Percentiles rank a stretch among this genome's conserved stretches.
Evolutionary conservation across 2,329 filamentous ascomycete species (phyloP).

Genomic region (Xylaria sp.): DNA sequence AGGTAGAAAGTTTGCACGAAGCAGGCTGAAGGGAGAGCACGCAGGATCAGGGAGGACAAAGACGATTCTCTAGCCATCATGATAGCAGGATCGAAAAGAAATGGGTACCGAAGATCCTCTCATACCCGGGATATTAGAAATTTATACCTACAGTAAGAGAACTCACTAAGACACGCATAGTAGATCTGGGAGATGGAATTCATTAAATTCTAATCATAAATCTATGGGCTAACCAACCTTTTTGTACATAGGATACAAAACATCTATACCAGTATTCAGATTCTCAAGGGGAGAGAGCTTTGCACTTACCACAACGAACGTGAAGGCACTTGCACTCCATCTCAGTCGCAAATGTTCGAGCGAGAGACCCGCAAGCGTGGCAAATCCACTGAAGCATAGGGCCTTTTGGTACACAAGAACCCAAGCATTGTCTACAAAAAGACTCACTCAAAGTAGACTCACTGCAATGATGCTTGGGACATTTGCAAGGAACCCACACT

Average conservation of each 20-base stretch:
- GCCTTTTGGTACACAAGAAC: background rate
- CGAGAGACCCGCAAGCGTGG: conserved; percentile 17
- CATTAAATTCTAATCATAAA: conserved; percentile 24
- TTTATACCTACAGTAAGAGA: background rate
- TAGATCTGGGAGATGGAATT: conserved; percentile 20
- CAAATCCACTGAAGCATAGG: conserved; percentile 35
- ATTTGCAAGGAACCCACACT: conserved; percentile 36
- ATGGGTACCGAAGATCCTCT: background rate
- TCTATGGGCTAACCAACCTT: background rate
- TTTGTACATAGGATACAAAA: background rate
- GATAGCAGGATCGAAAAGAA: background rate
- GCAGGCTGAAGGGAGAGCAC: background rate
- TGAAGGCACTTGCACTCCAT: conserved; percentile 40
- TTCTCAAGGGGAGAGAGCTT: conserved; percentile 17
- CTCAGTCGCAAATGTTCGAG: conserved; percentile 15
- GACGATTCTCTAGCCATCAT: too few relatives aligned
- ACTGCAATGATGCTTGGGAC: conserved; percentile 31
- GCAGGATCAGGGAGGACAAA: background rate
- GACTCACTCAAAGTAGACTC: conserved; percentile 26
- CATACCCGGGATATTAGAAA: too few relatives aligned
- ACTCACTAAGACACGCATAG: background rate
- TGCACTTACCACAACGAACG: conserved; percentile 35
- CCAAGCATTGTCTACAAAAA: conserved; percentile 34
- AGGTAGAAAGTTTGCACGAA: background rate
- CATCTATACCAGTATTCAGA: too few relatives aligned